Conservation (phyloP, 306 rosid species). For the Rosa multiflora region DNA sequence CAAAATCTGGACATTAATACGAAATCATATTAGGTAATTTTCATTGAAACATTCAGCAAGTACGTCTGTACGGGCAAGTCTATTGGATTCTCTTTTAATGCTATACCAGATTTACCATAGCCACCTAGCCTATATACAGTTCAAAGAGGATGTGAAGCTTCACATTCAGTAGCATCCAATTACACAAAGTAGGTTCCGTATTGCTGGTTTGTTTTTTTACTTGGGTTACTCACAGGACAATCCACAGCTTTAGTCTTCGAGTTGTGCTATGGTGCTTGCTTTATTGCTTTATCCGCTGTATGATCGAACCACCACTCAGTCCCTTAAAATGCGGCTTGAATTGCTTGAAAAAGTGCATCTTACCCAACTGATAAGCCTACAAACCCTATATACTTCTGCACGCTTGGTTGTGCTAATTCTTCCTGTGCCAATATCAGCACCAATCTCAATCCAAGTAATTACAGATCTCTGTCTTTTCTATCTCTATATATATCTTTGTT, state of each 20-base stretch:
- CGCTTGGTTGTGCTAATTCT: constrained; percentile 45
- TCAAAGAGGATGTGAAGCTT: neutral
- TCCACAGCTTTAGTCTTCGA: neutral
- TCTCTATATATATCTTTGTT: neutral
- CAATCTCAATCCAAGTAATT: constrained; percentile 31
- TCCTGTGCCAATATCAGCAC: constrained; percentile 38
- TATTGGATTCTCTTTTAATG: neutral
- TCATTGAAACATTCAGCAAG: neutral
- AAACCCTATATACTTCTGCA: constrained; percentile 25
- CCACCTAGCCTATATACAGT: neutral
- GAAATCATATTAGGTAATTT: neutral
- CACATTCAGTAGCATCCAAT: neutral
- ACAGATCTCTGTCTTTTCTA: neutral
- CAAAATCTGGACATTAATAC: neutral
- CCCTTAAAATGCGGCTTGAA: neutral
- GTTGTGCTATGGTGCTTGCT: constrained; percentile 13
- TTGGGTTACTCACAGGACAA: constrained; percentile 4
- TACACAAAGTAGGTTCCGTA: too few species aligned
- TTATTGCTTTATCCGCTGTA: neutral
- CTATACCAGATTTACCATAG: neutral
- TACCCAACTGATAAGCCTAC: neutral
- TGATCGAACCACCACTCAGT: neutral
- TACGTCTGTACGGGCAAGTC: neutral
- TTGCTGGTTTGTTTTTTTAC: neutral
- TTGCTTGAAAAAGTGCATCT: constrained; percentile 1